A percentile compares a stretch with the other conserved stretches of the same genome.
Conservation (phyloP, 2,329 filamentous ascomycete species). For the Thielaviopsis ethacetica region DNA sequence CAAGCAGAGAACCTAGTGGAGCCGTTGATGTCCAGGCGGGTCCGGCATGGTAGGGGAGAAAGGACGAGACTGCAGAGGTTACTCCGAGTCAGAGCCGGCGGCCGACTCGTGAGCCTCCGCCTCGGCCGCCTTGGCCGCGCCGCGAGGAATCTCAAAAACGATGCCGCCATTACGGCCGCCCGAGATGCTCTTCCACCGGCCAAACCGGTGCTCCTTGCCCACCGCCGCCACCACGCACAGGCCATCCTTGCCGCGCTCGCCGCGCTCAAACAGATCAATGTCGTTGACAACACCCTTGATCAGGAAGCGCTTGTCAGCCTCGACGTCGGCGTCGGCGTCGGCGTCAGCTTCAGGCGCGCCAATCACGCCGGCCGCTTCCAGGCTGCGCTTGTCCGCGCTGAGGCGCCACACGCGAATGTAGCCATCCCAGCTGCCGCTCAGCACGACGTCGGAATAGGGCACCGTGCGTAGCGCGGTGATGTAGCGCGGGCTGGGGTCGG, state of each 20-base stretch:
- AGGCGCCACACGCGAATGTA: slow-evolving; percentile 73
- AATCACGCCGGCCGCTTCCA: slow-evolving; percentile 57
- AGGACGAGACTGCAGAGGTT: background rate
- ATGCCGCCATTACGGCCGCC: slow-evolving; percentile 68
- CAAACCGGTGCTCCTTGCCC: slow-evolving; percentile 72
- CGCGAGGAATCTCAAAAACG: slow-evolving; percentile 59
- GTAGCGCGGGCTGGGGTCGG: slow-evolving; percentile 59
- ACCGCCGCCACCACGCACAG: slow-evolving; percentile 74
- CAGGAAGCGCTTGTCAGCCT: slow-evolving; percentile 14
- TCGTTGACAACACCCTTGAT: slow-evolving; percentile 75
- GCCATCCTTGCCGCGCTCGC: slow-evolving; percentile 58
- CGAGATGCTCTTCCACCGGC: slow-evolving; percentile 54
- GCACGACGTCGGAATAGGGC: slow-evolving; percentile 76
- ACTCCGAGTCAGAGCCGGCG: slow-evolving; percentile 20
- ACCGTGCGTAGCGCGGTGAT: slow-evolving; percentile 79
- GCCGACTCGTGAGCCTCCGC: slow-evolving; percentile 16
- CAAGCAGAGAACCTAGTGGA: background rate
- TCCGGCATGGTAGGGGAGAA: background rate
- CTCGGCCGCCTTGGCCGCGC: slow-evolving; percentile 15
- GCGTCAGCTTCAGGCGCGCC: slow-evolving; percentile 14
- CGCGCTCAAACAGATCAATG: slow-evolving; percentile 72
- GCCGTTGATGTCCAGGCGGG: background rate
- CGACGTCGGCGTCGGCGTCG: slow-evolving; percentile 17
- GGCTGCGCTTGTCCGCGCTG: slow-evolving; percentile 61
- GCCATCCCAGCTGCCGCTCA: slow-evolving; percentile 92